A percentile compares a stretch with the other conserved stretches of the same genome.
These are phyloP conservation scores for Claviceps digitariae DNA, from an alignment of 2,329 filamentous ascomycete genomes.

Conservation along the genomic window DNA sequence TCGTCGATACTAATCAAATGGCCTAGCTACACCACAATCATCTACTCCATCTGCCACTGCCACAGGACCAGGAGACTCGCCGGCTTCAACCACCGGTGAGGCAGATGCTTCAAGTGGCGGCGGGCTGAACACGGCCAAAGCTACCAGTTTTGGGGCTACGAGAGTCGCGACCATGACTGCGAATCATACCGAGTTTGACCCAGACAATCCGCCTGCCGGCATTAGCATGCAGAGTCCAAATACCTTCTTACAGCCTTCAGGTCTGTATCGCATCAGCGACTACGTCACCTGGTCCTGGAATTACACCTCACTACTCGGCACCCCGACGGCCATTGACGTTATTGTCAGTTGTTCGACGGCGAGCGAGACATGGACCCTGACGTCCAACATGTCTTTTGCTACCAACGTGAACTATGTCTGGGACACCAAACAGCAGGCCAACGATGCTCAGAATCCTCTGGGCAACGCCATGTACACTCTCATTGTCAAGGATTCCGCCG, in stretches of 20 bases:
- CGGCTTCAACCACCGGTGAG: background rate
- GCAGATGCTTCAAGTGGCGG: slow-evolving; percentile 20
- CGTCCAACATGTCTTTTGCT: slow-evolving; percentile 47
- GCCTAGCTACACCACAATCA: background rate
- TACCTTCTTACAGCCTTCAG: slow-evolving; percentile 26
- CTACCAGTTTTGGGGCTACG: slow-evolving; percentile 10
- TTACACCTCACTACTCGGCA: slow-evolving; percentile 46
- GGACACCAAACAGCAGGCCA: slow-evolving; percentile 41
- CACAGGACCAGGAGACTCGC: slow-evolving; percentile 5
- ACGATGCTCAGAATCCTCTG: slow-evolving; percentile 31
- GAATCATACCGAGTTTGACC: slow-evolving; percentile 28
- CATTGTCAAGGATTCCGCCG: slow-evolving; percentile 46
- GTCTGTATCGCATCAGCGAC: slow-evolving; percentile 48
- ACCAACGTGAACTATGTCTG: slow-evolving; percentile 39
- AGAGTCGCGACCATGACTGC: slow-evolving; percentile 14
- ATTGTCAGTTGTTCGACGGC: slow-evolving; percentile 41
- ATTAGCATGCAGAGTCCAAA: slow-evolving; percentile 41
- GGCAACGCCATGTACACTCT: slow-evolving; percentile 45
- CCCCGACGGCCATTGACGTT: slow-evolving; percentile 47
- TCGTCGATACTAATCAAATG: background rate
- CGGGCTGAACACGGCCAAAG: slow-evolving; percentile 28
- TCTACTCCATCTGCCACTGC: slow-evolving; percentile 4
- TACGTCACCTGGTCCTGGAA: slow-evolving; percentile 50
- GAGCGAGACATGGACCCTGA: slow-evolving; percentile 44
- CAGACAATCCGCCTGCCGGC: slow-evolving; percentile 33